Conservation (phyloP, 2,329 filamentous ascomycete genomes). For the Pestalotiopsis sp. region DNA sequence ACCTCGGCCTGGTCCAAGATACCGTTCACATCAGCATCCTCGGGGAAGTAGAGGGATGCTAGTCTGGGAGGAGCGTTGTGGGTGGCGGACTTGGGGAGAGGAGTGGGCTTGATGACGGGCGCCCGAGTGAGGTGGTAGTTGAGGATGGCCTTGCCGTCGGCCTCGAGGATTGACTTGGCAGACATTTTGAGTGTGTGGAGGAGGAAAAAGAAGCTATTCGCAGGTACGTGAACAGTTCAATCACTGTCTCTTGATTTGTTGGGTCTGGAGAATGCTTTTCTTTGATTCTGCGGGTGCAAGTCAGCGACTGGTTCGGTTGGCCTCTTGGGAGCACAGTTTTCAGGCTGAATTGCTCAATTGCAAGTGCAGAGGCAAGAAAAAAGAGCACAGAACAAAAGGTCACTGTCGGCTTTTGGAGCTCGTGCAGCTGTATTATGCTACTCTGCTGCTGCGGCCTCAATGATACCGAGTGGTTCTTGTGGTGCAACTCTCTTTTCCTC, state of each 20-base stretch:
- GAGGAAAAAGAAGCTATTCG: slow-evolving; percentile 18
- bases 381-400: background rate
- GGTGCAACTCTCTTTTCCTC: background rate
- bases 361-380: background rate
- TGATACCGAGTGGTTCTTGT: background rate
- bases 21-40: slow-evolving; percentile 77
- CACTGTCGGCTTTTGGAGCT: background rate
- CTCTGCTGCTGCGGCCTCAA: background rate
- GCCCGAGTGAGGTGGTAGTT: slow-evolving; percentile 99
- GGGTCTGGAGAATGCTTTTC: background rate
- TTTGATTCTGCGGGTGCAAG: slow-evolving; percentile 3
- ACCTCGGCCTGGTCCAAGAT: slow-evolving; percentile 94
- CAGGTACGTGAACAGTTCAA: slow-evolving; percentile 25
- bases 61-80: slow-evolving; percentile 93
- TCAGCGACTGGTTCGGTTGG: slow-evolving; percentile 19
- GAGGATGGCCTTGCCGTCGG: slow-evolving; percentile 99
- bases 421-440: background rate
- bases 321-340: background rate
- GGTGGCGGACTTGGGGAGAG: slow-evolving; percentile 77
- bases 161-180: slow-evolving; percentile 96
- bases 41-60: slow-evolving; percentile 89
- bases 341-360: background rate
- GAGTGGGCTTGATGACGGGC: slow-evolving; percentile 95
- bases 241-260: slow-evolving; percentile 12
- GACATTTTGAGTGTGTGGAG: slow-evolving; percentile 61